Conservation (phyloP, 148 eudicot species). For the Fagopyrum homotropicum region DNA sequence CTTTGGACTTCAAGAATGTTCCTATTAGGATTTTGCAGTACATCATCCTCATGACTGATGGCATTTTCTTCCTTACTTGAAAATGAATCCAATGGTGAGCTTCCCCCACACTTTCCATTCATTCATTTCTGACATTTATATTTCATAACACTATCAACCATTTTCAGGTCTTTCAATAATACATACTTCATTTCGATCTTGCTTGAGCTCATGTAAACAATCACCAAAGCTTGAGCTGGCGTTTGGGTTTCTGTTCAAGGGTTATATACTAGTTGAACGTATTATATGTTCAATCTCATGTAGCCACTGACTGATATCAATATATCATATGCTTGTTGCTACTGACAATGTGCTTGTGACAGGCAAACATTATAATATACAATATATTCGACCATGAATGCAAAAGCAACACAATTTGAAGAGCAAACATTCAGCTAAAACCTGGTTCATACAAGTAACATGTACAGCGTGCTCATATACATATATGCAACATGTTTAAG, state of each 20-base stretch:
- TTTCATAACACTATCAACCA: not conserved
- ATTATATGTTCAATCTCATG: not conserved
- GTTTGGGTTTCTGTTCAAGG: not conserved
- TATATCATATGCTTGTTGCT: not conserved
- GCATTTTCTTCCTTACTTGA: constrained; percentile 54
- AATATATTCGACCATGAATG: not conserved
- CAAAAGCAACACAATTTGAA: not conserved
- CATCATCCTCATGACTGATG: constrained; percentile 72
- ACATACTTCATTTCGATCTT: not conserved
- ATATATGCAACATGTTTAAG: constrained; percentile 3
- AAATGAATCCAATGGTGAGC: not conserved
- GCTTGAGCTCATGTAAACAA: not conserved
- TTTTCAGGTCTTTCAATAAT: not conserved
- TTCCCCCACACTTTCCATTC: not conserved
- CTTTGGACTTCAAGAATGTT: constrained; percentile 51
- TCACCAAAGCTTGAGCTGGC: not conserved
- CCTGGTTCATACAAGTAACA: not conserved
- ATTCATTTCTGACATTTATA: not conserved
- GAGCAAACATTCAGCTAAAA: not conserved
- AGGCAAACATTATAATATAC: not conserved
- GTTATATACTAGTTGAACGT: not conserved
- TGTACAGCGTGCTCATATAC: constrained; percentile 11
- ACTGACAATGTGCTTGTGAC: not conserved
- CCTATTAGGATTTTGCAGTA: constrained; percentile 67
- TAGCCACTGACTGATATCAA: not conserved